Conservation (phyloP, 2,329 filamentous ascomycete genomes). For the Alternaria consortialis region DNA sequence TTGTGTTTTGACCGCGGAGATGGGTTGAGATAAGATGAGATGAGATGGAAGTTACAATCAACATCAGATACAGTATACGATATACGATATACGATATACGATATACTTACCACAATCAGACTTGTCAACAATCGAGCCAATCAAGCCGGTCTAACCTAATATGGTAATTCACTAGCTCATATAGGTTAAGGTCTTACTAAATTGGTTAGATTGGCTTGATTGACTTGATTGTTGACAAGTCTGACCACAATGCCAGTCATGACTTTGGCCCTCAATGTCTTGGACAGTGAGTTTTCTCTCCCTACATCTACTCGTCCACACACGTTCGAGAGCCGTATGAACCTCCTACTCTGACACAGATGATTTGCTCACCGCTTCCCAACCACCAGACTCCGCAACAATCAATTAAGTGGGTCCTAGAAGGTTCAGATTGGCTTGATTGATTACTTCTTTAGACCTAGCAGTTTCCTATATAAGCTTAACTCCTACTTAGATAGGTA, state of each 20-base stretch:
- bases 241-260: not conserved
- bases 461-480: not conserved
- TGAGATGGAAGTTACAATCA: not conserved
- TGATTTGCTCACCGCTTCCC: not conserved
- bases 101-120: not conserved
- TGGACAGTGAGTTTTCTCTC: not conserved
- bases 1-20: not conserved
- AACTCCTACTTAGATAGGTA: too few relatives aligned
- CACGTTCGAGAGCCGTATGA: too few relatives aligned
- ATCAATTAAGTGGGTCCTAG: conserved; percentile 1
- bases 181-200: too few relatives aligned
- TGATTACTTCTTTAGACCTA: conserved; percentile 1
- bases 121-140: too few relatives aligned
- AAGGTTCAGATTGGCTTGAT: not conserved
- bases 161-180: too few relatives aligned
- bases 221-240: too few relatives aligned
- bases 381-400: not conserved
- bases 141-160: too few relatives aligned
- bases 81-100: too few relatives aligned
- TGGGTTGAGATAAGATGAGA: not conserved
- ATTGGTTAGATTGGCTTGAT: too few relatives aligned
- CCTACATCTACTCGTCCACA: not conserved
- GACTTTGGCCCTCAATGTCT: not conserved
- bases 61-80: not conserved
- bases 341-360: not conserved